Evolutionary conservation across 306 rosid genomes (phyloP).

Genomic region (Quercus cerris): DNA sequence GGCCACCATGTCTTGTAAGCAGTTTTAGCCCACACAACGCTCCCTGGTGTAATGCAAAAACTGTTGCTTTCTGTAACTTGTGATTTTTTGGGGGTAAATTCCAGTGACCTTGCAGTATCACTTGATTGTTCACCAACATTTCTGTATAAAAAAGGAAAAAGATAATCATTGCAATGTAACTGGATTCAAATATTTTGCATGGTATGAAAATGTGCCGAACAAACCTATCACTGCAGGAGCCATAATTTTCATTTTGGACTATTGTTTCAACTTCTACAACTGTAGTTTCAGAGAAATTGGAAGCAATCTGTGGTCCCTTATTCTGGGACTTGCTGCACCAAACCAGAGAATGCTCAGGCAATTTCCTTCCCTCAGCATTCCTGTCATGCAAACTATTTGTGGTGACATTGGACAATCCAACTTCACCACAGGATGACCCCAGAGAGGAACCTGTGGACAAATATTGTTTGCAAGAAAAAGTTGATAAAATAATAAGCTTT

Average conservation of each 20-base stretch:
- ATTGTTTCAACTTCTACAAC: slow-evolving; percentile 35
- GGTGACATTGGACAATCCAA: slow-evolving; percentile 28
- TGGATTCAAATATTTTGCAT: slow-evolving; percentile 10
- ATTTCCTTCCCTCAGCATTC: slow-evolving; percentile 23
- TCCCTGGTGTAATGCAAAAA: slow-evolving; percentile 43
- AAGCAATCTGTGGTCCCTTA: slow-evolving; percentile 36
- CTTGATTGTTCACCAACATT: slow-evolving; percentile 19
- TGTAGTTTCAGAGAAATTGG: slow-evolving; percentile 34
- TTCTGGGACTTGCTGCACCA: slow-evolving; percentile 37
- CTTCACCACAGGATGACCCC: slow-evolving; percentile 43
- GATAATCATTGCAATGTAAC: neutral
- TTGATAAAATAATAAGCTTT: neutral
- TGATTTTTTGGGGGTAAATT: slow-evolving; percentile 32
- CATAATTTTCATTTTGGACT: slow-evolving; percentile 18
- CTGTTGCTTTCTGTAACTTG: slow-evolving; percentile 35
- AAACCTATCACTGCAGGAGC: slow-evolving; percentile 36
- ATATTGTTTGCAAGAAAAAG: slow-evolving; percentile 11
- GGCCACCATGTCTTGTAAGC: slow-evolving; percentile 52
- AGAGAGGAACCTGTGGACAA: slow-evolving; percentile 38
- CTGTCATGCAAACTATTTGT: slow-evolving; percentile 29
- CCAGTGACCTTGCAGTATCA: slow-evolving; percentile 24
- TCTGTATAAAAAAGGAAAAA: slow-evolving; percentile 20
- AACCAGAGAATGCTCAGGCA: slow-evolving; percentile 28
- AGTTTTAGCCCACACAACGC: slow-evolving; percentile 50
- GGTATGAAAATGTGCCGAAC: slow-evolving; percentile 3